Base-by-base conservation (phyloP, 2,329 filamentous ascomycete species). In the Alternaria ethzedia region DNA sequence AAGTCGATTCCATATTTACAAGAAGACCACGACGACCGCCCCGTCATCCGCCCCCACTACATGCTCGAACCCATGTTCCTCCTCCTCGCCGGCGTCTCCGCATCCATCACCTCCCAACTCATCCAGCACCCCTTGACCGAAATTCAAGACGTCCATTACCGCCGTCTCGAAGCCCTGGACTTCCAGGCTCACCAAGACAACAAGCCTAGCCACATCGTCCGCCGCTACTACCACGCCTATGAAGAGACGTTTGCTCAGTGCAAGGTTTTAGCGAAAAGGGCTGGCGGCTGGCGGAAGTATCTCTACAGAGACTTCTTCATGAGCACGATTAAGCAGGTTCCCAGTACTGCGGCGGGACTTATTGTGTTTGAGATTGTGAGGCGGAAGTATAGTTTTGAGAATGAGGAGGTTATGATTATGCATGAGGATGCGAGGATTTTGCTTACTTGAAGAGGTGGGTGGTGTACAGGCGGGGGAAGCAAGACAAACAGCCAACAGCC, bases 351-450 rank as follows among this genome's bases (percentile, higher is more conserved):
- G 63, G 91, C 91, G 0, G 91, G 91, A 0, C 76, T 94, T 63
- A 92, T 94, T 69, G 91, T 93, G 20, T 94, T 94, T 75, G 91
- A 94, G 80, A 75, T 94, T 47, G 88, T 93, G 41, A 83, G 91
- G 60, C 83, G 91, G 36, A 92, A 92, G 79, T 94, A 93, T 70
- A 89, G 89, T 2, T 83, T 87, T 86, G 70, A 88, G 89, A 66
- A 85, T 84, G 69, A 92, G 23, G 73, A 80, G 28, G 77, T 80
- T 10, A 76, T 75, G n/a, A 81, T 81, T 49, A 71, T 76, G 47
- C 87, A 88, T 75, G 90, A 91, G 67, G 89, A 90, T 2, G 91
- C 91, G 70, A 89, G 92, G 71, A 92, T 94, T 71, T 72, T 92
- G 66, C 81, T 93, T 61, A 80, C 69, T 17, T 79, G 61, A 72